A percentile compares a stretch with the other conserved stretches of the same genome.
These are phyloP conservation scores for Spencermartinsiella europaea DNA, from an alignment of 805 yeast species.

Conservation along the genomic window DNA sequence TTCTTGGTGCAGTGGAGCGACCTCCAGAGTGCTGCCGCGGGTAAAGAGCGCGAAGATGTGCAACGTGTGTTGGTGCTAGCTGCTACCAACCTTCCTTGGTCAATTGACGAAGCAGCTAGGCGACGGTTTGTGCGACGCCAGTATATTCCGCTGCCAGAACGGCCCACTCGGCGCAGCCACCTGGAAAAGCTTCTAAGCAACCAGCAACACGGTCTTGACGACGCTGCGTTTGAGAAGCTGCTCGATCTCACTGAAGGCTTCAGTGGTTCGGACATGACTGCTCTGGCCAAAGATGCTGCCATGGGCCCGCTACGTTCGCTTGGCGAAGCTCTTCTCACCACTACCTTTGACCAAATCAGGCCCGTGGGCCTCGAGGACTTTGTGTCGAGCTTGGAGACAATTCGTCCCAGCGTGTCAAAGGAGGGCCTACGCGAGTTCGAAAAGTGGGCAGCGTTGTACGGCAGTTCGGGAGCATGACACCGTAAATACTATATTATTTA, in stretches of 20 bases:
- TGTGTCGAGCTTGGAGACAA: conserved; percentile 63
- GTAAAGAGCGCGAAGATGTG: conserved; percentile 47
- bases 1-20: conserved; percentile 94
- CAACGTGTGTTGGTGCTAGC: conserved; percentile 84
- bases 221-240: conserved; percentile 55
- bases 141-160: conserved; percentile 91
- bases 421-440: conserved; percentile 79
- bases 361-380: conserved; percentile 73
- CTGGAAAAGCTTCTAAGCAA: conserved; percentile 58
- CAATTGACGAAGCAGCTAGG: conserved; percentile 94
- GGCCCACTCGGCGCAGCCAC: conserved; percentile 71
- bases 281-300: conserved; percentile 93
- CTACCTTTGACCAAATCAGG: conserved; percentile 69
- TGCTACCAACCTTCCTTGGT: conserved; percentile 96
- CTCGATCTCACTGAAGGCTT: conserved; percentile 69
- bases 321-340: conserved; percentile 72
- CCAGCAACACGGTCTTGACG: conserved; percentile 67
- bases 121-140: conserved; percentile 87
- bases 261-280: conserved; percentile 92
- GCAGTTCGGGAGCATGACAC: conserved; percentile 77
- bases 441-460: conserved; percentile 81
- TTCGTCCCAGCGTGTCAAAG: conserved; percentile 81
- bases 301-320: conserved; percentile 93
- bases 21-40: conserved; percentile 80
- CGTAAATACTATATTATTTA: not conserved